Percentiles rank a stretch among this genome's conserved stretches.
phyloP scores from a whole-genome alignment of 495 filamentous ascomycete species.

The Aspergillus cristatus region DNA sequence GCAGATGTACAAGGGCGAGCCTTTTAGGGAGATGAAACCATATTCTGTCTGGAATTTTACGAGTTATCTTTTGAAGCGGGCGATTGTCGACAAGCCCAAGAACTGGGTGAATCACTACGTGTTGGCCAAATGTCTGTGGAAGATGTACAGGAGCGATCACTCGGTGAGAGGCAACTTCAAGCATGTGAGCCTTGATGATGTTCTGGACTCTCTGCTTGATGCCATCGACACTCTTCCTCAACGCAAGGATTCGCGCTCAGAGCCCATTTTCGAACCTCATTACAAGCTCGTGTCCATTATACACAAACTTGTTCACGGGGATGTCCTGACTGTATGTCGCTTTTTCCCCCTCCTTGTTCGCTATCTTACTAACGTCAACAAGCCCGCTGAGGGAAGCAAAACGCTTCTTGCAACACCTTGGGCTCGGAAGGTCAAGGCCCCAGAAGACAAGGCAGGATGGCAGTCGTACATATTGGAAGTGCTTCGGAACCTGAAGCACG shows the following conservation, averaged over 20 bases:
- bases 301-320: conserved; percentile 62
- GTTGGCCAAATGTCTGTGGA: conserved; percentile 91
- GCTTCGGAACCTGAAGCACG: conserved; percentile 64
- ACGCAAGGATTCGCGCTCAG: conserved; percentile 62
- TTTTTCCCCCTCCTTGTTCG: neutral
- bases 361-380: conserved; percentile 11
- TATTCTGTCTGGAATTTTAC: conserved; percentile 86
- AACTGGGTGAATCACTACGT: conserved; percentile 89
- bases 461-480: conserved; percentile 63
- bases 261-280: conserved; percentile 89
- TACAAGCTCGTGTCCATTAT: conserved; percentile 87
- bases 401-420: conserved; percentile 48
- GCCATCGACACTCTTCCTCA: conserved; percentile 75
- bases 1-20: conserved; percentile 63
- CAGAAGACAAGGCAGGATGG: conserved; percentile 57
- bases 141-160: conserved; percentile 68
- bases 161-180: conserved; percentile 35
- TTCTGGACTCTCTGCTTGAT: conserved; percentile 61
- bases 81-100: conserved; percentile 63
- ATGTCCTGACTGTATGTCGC: conserved; percentile 21
- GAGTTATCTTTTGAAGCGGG: conserved; percentile 64
- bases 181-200: conserved; percentile 42
- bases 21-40: conserved; percentile 62
- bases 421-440: conserved; percentile 38
- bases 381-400: conserved; percentile 42